Conservation (phyloP, 2,329 filamentous ascomycete genomes). For the Trichoderma aggressivum region DNA sequence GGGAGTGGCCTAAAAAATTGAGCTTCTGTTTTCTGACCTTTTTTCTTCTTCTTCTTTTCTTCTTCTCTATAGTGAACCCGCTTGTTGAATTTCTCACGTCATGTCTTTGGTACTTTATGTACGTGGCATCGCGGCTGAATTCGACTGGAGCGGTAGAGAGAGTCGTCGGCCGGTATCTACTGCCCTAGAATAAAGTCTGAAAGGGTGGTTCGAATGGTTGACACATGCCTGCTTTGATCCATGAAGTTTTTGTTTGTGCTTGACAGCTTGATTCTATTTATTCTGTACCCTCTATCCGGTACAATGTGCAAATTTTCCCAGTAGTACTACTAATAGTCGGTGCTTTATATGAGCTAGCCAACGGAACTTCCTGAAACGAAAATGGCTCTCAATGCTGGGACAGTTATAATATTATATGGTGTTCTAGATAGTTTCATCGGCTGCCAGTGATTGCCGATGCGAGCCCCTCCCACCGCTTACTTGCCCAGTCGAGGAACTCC, state of each 20-base stretch:
- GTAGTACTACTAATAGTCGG: not conserved
- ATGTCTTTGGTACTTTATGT: constrained; percentile 30
- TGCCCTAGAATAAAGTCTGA: constrained; percentile 76
- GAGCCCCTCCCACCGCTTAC: constrained; percentile 37
- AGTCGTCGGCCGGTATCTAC: constrained; percentile 76
- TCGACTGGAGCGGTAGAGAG: constrained; percentile 60
- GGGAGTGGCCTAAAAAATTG: constrained; percentile 10
- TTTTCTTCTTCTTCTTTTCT: constrained; percentile 26
- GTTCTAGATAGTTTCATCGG: not conserved
- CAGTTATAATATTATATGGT: constrained; percentile 29
- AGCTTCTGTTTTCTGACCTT: constrained; percentile 28
- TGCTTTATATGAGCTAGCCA: not conserved
- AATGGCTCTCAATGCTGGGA: not conserved
- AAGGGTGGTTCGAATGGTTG: constrained; percentile 81
- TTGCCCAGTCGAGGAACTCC: constrained; percentile 44
- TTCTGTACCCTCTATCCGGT: not conserved
- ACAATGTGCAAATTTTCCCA: not conserved
- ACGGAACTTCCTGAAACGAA: not conserved
- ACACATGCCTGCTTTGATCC: constrained; percentile 49
- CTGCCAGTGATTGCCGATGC: constrained; percentile 30
- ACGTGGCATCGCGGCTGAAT: constrained; percentile 54
- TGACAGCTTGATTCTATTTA: not conserved
- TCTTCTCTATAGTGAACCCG: constrained; percentile 27
- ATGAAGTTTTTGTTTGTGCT: not conserved
- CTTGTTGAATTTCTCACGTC: constrained; percentile 26